Conservation (phyloP, 768 basidiomycete genomes). For the Pilatotrama ljubarskyi region DNA sequence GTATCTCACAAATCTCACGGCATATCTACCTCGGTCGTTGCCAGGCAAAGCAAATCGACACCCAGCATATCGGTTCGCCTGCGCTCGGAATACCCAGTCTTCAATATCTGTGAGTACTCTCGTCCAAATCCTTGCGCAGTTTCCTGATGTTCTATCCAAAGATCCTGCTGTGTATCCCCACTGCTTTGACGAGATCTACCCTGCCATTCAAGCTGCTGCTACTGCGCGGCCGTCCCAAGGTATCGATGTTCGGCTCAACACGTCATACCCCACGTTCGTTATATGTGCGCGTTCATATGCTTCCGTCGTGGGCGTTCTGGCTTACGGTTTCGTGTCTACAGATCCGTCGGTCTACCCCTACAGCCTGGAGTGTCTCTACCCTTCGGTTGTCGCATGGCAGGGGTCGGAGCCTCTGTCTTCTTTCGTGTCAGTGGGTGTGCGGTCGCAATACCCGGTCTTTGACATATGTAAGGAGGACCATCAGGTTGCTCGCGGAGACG, state of each 20-base stretch:
- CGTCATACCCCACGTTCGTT: conserved; percentile 30
- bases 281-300: conserved; percentile 20
- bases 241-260: conserved; percentile 6
- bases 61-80: not conserved
- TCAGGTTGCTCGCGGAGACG: not conserved
- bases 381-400: not conserved
- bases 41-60: not conserved
- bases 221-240: not conserved
- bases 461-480: conserved; percentile 12
- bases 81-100: conserved; percentile 13
- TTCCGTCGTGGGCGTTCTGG: too few relatives aligned
- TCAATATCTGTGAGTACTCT: conserved; percentile 19
- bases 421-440: conserved; percentile 5
- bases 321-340: not conserved
- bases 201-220: not conserved
- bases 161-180: conserved; percentile 11
- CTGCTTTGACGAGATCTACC: not conserved
- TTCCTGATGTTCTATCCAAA: not conserved
- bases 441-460: conserved; percentile 14
- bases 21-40: not conserved
- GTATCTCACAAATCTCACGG: not conserved
- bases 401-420: not conserved
- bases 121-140: not conserved
- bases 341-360: conserved; percentile 28
- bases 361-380: conserved; percentile 23